Conservation (phyloP, 352 stramenopile genomes). For the Aphanomyces astaci region DNA sequence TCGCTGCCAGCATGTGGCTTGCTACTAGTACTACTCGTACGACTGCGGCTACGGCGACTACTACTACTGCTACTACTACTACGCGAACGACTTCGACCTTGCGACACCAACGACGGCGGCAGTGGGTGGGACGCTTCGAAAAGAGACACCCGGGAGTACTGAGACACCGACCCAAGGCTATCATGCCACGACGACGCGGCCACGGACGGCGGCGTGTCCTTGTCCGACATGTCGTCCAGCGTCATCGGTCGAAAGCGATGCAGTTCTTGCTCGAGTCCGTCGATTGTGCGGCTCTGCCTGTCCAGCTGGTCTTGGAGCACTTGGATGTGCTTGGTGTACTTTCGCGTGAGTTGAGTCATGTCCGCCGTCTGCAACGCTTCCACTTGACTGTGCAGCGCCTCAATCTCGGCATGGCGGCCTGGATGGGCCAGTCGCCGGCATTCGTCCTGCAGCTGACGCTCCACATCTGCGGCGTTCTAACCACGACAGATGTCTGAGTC, state of each 20-base stretch:
- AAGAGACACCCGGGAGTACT: neutral
- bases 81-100: too few species aligned
- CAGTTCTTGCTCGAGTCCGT: neutral
- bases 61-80: too few species aligned
- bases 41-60: too few species aligned
- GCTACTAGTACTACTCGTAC: too few species aligned
- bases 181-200: neutral
- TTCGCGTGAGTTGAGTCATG: neutral
- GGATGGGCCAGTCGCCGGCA: neutral
- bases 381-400: constrained; percentile 4
- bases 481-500: neutral
- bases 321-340: constrained; percentile 9
- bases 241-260: neutral
- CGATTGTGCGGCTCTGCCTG: neutral
- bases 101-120: too few species aligned
- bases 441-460: neutral
- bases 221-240: neutral
- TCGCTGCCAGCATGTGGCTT: neutral
- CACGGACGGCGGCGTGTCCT: neutral
- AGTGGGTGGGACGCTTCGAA: too few species aligned
- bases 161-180: neutral
- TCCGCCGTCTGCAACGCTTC: constrained; percentile 4
- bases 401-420: neutral
- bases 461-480: neutral
- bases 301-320: neutral